Evolutionary conservation across 2,329 filamentous ascomycete genomes (phyloP).

Genomic region (Metarhizium rileyi): DNA sequence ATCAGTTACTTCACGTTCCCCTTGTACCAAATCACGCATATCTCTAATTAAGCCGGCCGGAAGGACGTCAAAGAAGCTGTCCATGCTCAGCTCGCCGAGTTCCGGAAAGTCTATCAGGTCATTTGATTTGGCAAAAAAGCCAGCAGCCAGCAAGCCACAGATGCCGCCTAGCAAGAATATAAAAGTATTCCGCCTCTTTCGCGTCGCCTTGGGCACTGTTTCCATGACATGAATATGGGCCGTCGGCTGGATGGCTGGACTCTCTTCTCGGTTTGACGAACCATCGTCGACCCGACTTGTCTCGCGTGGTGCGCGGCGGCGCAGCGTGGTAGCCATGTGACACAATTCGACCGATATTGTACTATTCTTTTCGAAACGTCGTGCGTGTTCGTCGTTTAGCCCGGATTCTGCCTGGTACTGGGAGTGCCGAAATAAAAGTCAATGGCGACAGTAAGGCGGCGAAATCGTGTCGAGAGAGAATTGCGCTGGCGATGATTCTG

Average conservation of each 20-base stretch:
- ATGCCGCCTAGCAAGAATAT: constrained; percentile 82
- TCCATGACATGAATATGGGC: constrained; percentile 34
- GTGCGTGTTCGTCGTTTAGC: background rate
- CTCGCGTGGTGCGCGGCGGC: constrained; percentile 21
- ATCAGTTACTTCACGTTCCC: constrained; percentile 72
- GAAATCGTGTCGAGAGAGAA: background rate
- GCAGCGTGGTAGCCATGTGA: constrained; percentile 23
- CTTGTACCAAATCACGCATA: constrained; percentile 75
- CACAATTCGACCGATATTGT: background rate
- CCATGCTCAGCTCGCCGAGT: constrained; percentile 66
- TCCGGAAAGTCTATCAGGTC: constrained; percentile 77
- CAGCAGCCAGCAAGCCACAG: constrained; percentile 81
- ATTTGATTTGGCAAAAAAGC: constrained; percentile 82
- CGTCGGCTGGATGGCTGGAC: constrained; percentile 15
- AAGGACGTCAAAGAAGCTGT: constrained; percentile 76
- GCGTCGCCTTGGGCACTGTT: constrained; percentile 34
- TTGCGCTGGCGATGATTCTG: background rate
- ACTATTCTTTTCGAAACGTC: background rate
- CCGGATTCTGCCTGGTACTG: background rate
- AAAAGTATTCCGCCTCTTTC: constrained; percentile 68
- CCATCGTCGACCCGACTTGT: constrained; percentile 13
- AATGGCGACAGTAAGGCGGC: background rate
- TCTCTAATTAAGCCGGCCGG: constrained; percentile 80
- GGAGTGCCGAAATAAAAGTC: background rate
- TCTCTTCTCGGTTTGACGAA: constrained; percentile 18